Evolutionary conservation across 2,329 filamentous ascomycete genomes (phyloP), one percentile per base, ranked within the genome.

Genomic region (Blastomyces emzantsi): DNA sequence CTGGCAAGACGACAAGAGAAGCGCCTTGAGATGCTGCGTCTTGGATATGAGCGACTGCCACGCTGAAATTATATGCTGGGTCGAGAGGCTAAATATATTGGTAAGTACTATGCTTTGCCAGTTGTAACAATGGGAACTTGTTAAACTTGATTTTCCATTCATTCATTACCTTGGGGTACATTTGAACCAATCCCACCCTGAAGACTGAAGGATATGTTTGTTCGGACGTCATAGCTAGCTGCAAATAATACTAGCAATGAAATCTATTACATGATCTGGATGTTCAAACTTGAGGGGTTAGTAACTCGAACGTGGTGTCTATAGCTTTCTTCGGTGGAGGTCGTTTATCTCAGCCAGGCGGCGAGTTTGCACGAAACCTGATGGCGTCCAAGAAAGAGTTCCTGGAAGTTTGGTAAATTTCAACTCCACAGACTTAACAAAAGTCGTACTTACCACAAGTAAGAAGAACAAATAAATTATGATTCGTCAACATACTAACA

Each of bases 1-100:
- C 82, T 1, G 80, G 82, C 0, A 84, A 65, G 4, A 88, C 81
- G n/a, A 82, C 86, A 2, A 89, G 74, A 51, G 84, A 72, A 51
- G 76, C 78, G 2, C 75, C 76, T 41, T 76, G 70, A 0, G 72
- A 68, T 11, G 80, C 79, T 11, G 80, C 80, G 22, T 76, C 69
- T 56, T 76, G 75, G 68, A 83, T 80, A 64, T 78, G 77, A 30
- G 67, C 51, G 22, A 72, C 69, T 15, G 77, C 75, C 54, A 73
- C 70, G 47, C 66, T 65, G 36, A 54, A 62, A 41, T 62, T 62
- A 41, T 55, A 22, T 4, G 30, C 3, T 43, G 60, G 47, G 33
- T 62, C 60, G 30, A 62, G 60, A 25, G 49, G 33, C 33, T 61
- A 49, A 19, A 8, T 45, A 11, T 11, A 13, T 7, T 22, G 30